phyloP scores from a whole-genome alignment of 768 basidiomycete species.

The Infundibulicybe gibba region DNA sequence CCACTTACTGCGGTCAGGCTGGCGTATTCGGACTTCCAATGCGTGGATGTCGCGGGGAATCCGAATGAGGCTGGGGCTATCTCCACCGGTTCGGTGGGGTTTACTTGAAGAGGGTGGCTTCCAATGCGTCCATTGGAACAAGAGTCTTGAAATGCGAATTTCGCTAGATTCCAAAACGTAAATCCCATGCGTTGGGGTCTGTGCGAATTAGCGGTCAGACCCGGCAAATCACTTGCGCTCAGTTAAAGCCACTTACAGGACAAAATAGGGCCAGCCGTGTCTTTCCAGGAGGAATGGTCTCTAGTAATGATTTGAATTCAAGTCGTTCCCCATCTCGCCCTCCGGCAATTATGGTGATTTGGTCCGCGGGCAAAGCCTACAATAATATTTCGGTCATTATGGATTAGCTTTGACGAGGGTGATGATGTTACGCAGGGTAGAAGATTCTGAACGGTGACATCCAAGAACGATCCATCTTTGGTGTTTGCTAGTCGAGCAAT shows the following conservation, averaged over 20 bases:
- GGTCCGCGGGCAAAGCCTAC: slow-evolving; percentile 61
- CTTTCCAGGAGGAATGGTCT: slow-evolving; percentile 52
- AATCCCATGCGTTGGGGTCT: slow-evolving; percentile 71
- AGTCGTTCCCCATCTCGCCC: slow-evolving; percentile 64
- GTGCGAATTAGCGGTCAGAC: not conserved
- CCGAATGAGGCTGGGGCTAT: slow-evolving; percentile 42
- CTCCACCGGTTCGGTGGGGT: slow-evolving; percentile 19
- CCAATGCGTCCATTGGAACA: slow-evolving; percentile 62
- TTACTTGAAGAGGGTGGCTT: slow-evolving; percentile 23
- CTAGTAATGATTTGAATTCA: slow-evolving; percentile 42
- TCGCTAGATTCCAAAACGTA: slow-evolving; percentile 69
- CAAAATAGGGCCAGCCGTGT: slow-evolving; percentile 61
- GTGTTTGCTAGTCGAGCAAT: slow-evolving; percentile 50
- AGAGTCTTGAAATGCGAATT: slow-evolving; percentile 58
- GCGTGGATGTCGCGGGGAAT: slow-evolving; percentile 62
- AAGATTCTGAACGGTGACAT: slow-evolving; percentile 57
- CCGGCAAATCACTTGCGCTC: not conserved
- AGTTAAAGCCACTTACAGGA: slow-evolving; percentile 47
- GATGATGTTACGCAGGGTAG: slow-evolving; percentile 66
- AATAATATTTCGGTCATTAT: not conserved
- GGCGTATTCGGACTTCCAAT: slow-evolving; percentile 59
- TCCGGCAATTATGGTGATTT: slow-evolving; percentile 54
- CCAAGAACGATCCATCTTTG: slow-evolving; percentile 63
- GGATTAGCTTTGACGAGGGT: too few relatives aligned
- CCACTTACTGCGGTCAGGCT: slow-evolving; percentile 45